These are phyloP conservation scores for Fraxinus nigra DNA, from an alignment of 305 asterid species.

Conservation along the genomic window DNA sequence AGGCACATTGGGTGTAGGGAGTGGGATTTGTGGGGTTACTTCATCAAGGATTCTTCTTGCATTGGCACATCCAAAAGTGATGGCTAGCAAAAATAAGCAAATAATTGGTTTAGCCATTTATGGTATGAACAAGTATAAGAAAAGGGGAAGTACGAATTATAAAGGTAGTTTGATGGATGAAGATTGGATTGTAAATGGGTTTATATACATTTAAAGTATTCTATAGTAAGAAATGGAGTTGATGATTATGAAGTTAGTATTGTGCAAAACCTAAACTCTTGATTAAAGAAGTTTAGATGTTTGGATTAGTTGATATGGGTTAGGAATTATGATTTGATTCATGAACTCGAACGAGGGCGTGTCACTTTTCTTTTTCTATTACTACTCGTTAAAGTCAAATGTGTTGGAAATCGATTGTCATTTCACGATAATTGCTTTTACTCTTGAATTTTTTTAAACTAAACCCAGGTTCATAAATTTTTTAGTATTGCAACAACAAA, in stretches of 20 bases:
- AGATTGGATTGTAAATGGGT: neutral
- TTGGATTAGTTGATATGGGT: conserved; percentile 21
- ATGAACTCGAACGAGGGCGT: neutral
- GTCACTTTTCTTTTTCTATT: neutral
- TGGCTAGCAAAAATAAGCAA: conserved; percentile 43
- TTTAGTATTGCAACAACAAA: neutral
- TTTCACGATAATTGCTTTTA: neutral
- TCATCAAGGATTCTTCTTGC: conserved; percentile 35
- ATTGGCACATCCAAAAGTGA: conserved; percentile 30
- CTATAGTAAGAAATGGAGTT: conserved; percentile 22
- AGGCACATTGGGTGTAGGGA: neutral
- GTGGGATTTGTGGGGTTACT: neutral
- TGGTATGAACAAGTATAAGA: neutral
- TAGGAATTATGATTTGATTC: neutral
- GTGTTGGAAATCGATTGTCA: neutral
- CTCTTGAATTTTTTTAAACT: neutral
- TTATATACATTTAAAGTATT: conserved; percentile 12
- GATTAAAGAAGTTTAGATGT: neutral
- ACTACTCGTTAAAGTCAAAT: neutral
- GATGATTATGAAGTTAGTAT: conserved; percentile 27
- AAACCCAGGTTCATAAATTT: neutral
- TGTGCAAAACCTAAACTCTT: conserved; percentile 17
- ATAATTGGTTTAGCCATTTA: conserved; percentile 31
- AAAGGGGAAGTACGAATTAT: neutral
- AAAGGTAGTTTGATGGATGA: conserved; percentile 15